Conservation (phyloP, 2,329 filamentous ascomycete species). For the Aspergillus clavatus region DNA sequence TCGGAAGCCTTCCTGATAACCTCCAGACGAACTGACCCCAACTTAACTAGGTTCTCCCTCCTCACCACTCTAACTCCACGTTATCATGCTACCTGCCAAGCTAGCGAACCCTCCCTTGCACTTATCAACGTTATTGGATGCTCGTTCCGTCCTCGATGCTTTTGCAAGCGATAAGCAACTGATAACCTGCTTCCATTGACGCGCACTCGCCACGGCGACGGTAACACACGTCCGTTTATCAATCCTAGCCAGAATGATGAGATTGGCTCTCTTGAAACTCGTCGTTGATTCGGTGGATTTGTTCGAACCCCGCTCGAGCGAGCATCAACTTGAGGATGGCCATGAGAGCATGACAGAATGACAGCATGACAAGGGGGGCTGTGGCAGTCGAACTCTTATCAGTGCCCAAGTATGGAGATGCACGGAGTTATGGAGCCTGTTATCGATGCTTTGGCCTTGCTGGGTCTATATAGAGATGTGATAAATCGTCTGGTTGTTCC, state of each 20-base stretch:
- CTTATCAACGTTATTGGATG: neutral
- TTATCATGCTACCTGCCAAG: neutral
- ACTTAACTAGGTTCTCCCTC: neutral
- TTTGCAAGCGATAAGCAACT: neutral
- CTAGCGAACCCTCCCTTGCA: neutral
- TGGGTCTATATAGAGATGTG: neutral
- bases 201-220: neutral
- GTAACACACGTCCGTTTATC: neutral
- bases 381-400: neutral
- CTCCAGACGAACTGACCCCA: neutral
- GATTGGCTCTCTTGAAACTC: neutral
- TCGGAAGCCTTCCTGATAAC: neutral
- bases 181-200: neutral
- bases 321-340: neutral
- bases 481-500: neutral
- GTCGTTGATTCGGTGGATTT: neutral
- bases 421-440: too few species aligned
- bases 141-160: neutral
- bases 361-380: neutral
- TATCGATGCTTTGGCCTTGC: neutral
- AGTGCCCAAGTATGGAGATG: too few species aligned
- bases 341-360: neutral
- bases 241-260: neutral
- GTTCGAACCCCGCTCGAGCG: neutral
- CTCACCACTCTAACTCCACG: neutral